These are phyloP conservation scores for Diplosphaera chodatii DNA, from an alignment of 139 green algal species.

Conservation along the genomic window DNA sequence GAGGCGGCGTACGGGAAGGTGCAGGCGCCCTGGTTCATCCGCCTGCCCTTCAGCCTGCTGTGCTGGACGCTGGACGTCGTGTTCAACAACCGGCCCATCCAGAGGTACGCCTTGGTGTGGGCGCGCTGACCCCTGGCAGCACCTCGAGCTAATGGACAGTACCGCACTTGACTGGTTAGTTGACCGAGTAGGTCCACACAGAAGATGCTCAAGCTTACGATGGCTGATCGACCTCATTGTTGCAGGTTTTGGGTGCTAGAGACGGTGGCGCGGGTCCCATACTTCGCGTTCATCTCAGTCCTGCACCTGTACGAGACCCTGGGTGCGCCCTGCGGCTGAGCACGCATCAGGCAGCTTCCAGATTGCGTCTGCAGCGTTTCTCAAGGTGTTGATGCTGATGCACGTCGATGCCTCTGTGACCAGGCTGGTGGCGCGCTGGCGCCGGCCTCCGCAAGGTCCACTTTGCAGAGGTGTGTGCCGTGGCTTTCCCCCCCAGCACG, in stretches of 20 bases:
- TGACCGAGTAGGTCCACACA: no score
- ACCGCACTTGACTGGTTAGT: no score
- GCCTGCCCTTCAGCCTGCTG: slow-evolving; percentile 60
- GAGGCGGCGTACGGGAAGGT: neutral
- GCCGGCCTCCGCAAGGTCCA: slow-evolving; percentile 80
- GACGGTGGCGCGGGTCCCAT: slow-evolving; percentile 89
- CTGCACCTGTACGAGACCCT: slow-evolving; percentile 91
- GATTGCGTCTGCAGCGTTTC: no score
- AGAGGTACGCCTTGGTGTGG: slow-evolving; percentile 26
- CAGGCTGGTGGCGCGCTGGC: slow-evolving; percentile 74
- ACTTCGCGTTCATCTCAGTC: slow-evolving; percentile 93
- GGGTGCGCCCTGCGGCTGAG: slow-evolving; percentile 8
- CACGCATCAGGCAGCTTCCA: no score
- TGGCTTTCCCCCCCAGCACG: no score
- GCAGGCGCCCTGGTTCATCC: slow-evolving; percentile 28
- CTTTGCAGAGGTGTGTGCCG: slow-evolving; percentile 32
- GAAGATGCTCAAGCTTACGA: no score
- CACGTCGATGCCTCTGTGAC: neutral
- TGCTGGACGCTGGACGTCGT: slow-evolving; percentile 68
- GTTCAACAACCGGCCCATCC: slow-evolving; percentile 69
- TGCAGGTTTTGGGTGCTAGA: slow-evolving; percentile 90
- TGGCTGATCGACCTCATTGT: no score
- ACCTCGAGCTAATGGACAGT: no score
- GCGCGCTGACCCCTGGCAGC: no score
- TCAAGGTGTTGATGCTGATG: no score